A percentile compares a stretch with the other conserved stretches of the same genome.
phyloP scores from a whole-genome alignment of 495 filamentous ascomycete genomes.

The Clohesyomyces aquaticus region DNA sequence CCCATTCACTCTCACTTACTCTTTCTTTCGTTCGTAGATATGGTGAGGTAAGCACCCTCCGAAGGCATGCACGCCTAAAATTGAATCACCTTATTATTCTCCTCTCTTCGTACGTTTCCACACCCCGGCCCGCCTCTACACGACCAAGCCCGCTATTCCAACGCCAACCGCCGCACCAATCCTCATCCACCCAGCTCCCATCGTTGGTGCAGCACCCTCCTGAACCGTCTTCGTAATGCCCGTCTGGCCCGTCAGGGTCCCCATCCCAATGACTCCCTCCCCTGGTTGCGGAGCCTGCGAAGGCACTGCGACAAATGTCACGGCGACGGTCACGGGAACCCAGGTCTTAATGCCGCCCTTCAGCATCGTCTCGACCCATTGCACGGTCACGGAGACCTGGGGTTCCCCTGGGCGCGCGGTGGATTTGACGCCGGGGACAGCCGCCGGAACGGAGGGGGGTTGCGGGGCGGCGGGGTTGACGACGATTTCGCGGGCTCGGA shows the following conservation, averaged over 20 bases:
- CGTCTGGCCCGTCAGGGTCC: conserved; percentile 37
- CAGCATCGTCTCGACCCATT: conserved; percentile 40
- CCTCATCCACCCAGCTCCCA: conserved; percentile 10
- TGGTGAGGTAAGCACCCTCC: no score
- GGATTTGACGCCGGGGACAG: no score
- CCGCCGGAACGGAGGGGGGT: neutral
- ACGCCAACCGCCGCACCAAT: conserved; percentile 21
- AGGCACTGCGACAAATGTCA: conserved; percentile 30
- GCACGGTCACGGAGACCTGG: conserved; percentile 17
- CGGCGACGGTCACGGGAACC: conserved; percentile 34
- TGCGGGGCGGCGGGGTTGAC: neutral
- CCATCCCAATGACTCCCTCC: conserved; percentile 40
- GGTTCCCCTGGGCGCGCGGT: neutral
- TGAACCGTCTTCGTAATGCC: conserved; percentile 37
- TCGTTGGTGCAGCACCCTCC: conserved; percentile 19
- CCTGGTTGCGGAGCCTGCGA: conserved; percentile 31
- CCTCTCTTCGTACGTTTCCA: no score
- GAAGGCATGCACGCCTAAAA: no score
- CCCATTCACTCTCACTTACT: no score
- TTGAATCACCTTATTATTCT: no score
- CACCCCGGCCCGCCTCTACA: conserved; percentile 8
- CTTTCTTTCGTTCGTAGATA: no score
- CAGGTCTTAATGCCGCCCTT: conserved; percentile 34
- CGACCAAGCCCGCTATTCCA: conserved; percentile 18
- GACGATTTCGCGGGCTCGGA: neutral